Base-by-base conservation (phyloP, 257 asterid genomes). In the Echites panduratus region DNA sequence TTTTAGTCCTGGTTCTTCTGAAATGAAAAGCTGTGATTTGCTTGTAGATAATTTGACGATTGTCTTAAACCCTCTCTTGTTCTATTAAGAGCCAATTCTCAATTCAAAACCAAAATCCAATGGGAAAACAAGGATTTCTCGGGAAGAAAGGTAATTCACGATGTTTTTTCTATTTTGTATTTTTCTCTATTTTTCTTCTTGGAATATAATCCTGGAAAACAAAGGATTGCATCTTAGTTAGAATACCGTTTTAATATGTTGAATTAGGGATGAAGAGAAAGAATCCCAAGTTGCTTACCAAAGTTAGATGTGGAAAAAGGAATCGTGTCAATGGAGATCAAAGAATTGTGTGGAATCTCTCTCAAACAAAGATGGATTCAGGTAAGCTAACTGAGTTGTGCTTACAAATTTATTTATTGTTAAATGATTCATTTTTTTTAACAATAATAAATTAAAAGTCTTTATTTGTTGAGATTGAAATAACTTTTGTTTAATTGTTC, bases 361-460 rank as follows among this genome's bases (percentile, higher is more conserved):
- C 77, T 32, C 64, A 45, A 20, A n/a, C 8, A 66, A 57, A 76
- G 4, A 43, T 12, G 58, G 82, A 72, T 9, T 71, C 81, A 65
- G 80, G 86, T 70, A 38, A 65, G 44, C 16, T 44, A 2, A 4
- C 22, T 48, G 29, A 20, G 62, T 66, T 59, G 32, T 63, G 62
- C 0, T 9, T 27, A 73, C 32, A 6, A 32, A 1, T 32, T 32
- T 32, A 32, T 32, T 32, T 32, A 32, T 32, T n/a, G n/a, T n/a
- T 32, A 32, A 32, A 32, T 32, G 38, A 32, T 32, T 32, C 38
- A 48, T 57, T 17, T 52, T 38, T 70, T 50, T 32, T 44, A 10
- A 10, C 3, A 40, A 20, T 35, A 45, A n/a, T 9, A 59, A 43
- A 13, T 40, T 70, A 9, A 35, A 26, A 43, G 22, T 38, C 61